Percentiles rank a stretch among this genome's conserved stretches.
These are phyloP conservation scores for Aspergillus udagawae DNA, from an alignment of 2,329 filamentous ascomycete species.

Conservation along the genomic window DNA sequence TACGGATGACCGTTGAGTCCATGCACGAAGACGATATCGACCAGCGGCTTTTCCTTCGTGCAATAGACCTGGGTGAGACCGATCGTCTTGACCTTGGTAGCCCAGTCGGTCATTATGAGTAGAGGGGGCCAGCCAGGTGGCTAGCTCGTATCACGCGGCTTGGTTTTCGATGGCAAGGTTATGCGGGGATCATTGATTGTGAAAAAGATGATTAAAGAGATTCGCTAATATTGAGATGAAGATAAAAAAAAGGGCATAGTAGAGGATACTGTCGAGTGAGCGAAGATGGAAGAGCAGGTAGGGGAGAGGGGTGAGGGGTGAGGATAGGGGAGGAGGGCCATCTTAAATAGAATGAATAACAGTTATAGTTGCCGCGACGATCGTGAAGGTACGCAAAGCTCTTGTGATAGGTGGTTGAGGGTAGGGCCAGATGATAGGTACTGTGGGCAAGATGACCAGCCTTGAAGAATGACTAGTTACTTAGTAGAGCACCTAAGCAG, in stretches of 20 bases:
- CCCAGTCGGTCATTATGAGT: conserved; percentile 16
- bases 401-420: neutral
- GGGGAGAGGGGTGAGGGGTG: neutral
- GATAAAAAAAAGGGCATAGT: neutral
- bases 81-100: conserved; percentile 31
- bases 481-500: neutral
- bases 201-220: neutral
- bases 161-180: neutral
- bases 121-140: neutral
- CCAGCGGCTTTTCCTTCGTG: conserved; percentile 33
- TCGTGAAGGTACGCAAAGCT: neutral
- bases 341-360: neutral
- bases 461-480: neutral
- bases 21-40: conserved; percentile 65
- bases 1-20: conserved; percentile 64
- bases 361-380: neutral
- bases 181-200: neutral
- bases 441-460: neutral
- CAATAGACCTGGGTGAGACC: conserved; percentile 42
- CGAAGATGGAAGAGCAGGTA: neutral
- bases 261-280: neutral
- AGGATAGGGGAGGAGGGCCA: neutral
- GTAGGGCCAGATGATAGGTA: neutral
- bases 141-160: neutral
- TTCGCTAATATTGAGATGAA: neutral